Evolutionary conservation across 2,329 filamentous ascomycete species (phyloP).

Genomic region (Metarhizium humberi): DNA sequence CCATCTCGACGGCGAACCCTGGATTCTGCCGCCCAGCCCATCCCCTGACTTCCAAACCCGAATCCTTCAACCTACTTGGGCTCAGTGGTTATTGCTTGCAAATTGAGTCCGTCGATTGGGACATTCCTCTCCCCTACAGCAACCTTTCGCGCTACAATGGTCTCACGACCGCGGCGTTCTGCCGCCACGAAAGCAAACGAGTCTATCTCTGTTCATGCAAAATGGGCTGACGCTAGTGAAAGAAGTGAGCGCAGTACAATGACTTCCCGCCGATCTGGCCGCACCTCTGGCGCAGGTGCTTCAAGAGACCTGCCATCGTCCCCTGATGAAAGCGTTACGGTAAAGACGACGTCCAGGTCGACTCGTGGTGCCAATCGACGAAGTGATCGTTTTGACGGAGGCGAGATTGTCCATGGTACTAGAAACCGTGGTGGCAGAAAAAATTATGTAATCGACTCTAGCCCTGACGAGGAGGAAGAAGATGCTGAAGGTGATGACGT

Average conservation of each 20-base stretch:
- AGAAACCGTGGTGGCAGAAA: constrained; percentile 47
- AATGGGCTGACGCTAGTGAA: constrained; percentile 30
- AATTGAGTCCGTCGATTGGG: too few species aligned
- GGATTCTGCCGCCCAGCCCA: not conserved
- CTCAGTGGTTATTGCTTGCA: not conserved
- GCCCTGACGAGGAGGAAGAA: constrained; percentile 36
- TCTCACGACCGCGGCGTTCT: constrained; percentile 37
- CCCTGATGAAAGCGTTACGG: constrained; percentile 38
- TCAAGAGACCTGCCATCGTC: constrained; percentile 37
- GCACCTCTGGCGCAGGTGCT: constrained; percentile 31
- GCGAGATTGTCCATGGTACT: constrained; percentile 40
- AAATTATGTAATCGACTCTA: constrained; percentile 50
- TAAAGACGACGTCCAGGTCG: constrained; percentile 42
- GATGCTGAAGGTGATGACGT: constrained; percentile 27
- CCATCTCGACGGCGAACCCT: not conserved
- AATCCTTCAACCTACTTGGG: not conserved
- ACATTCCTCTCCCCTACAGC: too few species aligned
- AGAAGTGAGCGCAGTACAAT: constrained; percentile 30
- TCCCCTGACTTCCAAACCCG: not conserved
- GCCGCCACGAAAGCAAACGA: constrained; percentile 33
- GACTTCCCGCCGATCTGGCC: constrained; percentile 43
- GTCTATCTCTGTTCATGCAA: constrained; percentile 31
- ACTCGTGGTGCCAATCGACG: constrained; percentile 30
- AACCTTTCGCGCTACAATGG: constrained; percentile 22
- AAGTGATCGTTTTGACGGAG: constrained; percentile 30